Evolutionary conservation across 108 stramenopile species (phyloP), one percentile per base, ranked within the genome.

Genomic region (Cyclotella atomus): DNA sequence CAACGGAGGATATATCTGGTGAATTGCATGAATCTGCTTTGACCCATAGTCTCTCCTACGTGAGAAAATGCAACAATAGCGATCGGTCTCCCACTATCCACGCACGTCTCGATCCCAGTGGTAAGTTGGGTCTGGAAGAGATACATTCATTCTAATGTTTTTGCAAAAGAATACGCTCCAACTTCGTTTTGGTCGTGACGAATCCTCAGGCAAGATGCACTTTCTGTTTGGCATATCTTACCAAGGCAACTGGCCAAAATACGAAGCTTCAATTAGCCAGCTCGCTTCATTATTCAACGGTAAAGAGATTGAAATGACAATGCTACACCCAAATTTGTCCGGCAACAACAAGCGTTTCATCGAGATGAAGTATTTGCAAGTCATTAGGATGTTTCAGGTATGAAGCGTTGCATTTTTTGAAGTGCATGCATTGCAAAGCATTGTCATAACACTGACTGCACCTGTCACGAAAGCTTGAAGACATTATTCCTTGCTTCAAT

Each of bases 151-250:
- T n/a, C n/a, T n/a, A n/a, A n/a, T n/a, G n/a, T n/a, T n/a, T n/a
- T n/a, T n/a, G n/a, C n/a, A n/a, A n/a, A n/a, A n/a, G n/a, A n/a
- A n/a, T n/a, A n/a, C n/a, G n/a, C n/a, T n/a, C n/a, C n/a, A n/a
- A n/a, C n/a, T n/a, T n/a, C n/a, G n/a, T n/a, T n/a, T n/a, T n/a
- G n/a, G n/a, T n/a, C n/a, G n/a, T n/a, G n/a, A n/a, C n/a, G n/a
- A n/a, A n/a, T n/a, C n/a, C n/a, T n/a, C n/a, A n/a, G n/a, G n/a
- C n/a, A n/a, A 60, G 32, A 64, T 82, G n/a, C 81, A 82, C 30
- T 61, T 53, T 30, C 76, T 82, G 8, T 73, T 82, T 32, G 81
- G 81, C 20, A 65, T 82, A 14, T 71, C 36, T 56, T 82, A 82
- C 35, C 24, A 47, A 47, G 81, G 81, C 32, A 55, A 77, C 32